Conservation (phyloP, 2,329 filamentous ascomycete species). For the Calonectria hongkongensis region DNA sequence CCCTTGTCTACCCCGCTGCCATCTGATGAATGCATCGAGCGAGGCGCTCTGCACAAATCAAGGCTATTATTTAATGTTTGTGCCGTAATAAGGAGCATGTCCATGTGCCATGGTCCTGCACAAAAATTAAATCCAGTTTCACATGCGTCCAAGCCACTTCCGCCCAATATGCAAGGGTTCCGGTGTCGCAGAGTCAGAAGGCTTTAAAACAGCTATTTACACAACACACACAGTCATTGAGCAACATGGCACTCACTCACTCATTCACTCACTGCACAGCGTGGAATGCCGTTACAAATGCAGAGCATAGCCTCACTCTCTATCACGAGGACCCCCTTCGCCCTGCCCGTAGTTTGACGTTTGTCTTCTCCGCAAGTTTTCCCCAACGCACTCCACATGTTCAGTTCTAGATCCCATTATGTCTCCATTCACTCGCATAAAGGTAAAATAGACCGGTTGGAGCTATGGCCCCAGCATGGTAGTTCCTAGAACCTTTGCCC, state of each 20-base stretch:
- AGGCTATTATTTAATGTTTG: constrained; percentile 8
- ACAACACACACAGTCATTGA: constrained; percentile 31
- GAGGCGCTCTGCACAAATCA: constrained; percentile 26
- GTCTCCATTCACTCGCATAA: constrained; percentile 45
- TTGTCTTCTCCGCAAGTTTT: constrained; percentile 27
- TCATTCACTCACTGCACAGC: constrained; percentile 4
- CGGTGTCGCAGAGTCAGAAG: constrained; percentile 24
- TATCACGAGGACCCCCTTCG: background rate
- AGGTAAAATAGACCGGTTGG: constrained; percentile 8
- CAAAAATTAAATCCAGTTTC: constrained; percentile 30
- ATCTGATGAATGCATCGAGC: constrained; percentile 24
- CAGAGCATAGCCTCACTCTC: constrained; percentile 38
- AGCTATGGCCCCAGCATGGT: constrained; percentile 36
- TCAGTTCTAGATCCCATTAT: constrained; percentile 42
- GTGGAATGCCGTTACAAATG: constrained; percentile 45
- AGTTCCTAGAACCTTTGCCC: constrained; percentile 30
- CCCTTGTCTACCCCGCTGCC: constrained; percentile 34
- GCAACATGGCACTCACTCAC: constrained; percentile 28
- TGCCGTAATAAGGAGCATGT: background rate
- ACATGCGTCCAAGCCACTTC: constrained; percentile 24
- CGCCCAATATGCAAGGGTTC: background rate
- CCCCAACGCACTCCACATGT: constrained; percentile 44
- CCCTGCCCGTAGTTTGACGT: background rate
- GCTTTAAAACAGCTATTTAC: constrained; percentile 23
- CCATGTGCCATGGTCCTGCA: constrained; percentile 23